These are phyloP conservation scores for Hypseocharis bilobata DNA, from an alignment of 441 rosid genomes.

Conservation along the genomic window DNA sequence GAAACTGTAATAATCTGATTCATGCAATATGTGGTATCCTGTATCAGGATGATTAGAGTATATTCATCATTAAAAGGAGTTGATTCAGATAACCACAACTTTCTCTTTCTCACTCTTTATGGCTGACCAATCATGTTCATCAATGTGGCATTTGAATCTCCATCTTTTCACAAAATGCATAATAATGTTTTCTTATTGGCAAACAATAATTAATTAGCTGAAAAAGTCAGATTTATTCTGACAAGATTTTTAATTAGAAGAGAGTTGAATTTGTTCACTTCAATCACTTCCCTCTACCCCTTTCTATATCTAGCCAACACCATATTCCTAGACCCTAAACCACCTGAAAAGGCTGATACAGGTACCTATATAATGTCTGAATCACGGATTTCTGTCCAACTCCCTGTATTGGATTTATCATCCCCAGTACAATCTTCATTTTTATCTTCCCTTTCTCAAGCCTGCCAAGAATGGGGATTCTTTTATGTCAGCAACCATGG, in stretches of 20 bases:
- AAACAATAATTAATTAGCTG: conserved; percentile 3
- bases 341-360: conserved; percentile 14
- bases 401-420: conserved; percentile 58
- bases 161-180: background rate
- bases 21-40: conserved; percentile 27
- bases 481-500: conserved; percentile 58
- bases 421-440: conserved; percentile 32
- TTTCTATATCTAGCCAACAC: conserved; percentile 23
- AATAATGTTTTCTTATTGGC: conserved; percentile 16
- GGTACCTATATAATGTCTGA: conserved; percentile 26
- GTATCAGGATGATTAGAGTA: conserved; percentile 10
- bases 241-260: background rate
- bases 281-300: background rate
- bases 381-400: conserved; percentile 30
- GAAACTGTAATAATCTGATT: background rate
- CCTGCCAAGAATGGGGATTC: conserved; percentile 57
- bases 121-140: conserved; percentile 12
- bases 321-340: conserved; percentile 27
- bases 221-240: no score
- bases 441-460: conserved; percentile 37
- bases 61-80: conserved; percentile 8
- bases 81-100: conserved; percentile 14
- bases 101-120: conserved; percentile 8
- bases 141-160: conserved; percentile 5
- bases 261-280: background rate